These are phyloP conservation scores for Colletotrichum plurivorum DNA, from an alignment of 2,329 filamentous ascomycete species.

Conservation along the genomic window DNA sequence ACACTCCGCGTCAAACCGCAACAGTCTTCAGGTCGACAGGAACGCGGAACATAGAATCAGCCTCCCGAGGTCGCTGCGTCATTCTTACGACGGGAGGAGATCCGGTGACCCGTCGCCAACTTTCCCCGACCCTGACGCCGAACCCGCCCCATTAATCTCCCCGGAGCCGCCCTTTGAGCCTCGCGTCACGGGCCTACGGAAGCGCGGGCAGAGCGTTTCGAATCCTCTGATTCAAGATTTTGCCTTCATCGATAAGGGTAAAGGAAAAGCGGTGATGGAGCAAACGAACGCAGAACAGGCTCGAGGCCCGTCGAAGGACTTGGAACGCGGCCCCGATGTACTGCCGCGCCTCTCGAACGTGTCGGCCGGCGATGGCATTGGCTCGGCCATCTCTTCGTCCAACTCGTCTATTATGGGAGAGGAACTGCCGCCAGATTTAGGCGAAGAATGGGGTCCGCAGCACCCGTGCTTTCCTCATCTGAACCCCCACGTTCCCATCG, in stretches of 20 bases:
- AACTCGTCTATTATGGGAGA: constrained; percentile 75
- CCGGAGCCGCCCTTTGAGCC: constrained; percentile 28
- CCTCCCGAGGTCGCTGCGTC: constrained; percentile 67
- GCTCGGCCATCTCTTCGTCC: constrained; percentile 68
- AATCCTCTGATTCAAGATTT: constrained; percentile 40
- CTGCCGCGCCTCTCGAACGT: constrained; percentile 60
- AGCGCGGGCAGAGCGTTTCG: constrained; percentile 49
- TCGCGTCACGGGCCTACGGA: constrained; percentile 44
- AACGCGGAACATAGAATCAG: constrained; percentile 65
- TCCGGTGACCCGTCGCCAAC: constrained; percentile 50
- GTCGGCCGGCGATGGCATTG: constrained; percentile 66
- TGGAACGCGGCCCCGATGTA: constrained; percentile 68
- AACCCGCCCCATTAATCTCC: constrained; percentile 33
- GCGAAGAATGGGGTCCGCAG: constrained; percentile 90
- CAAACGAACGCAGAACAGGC: constrained; percentile 51
- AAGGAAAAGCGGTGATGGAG: constrained; percentile 64
- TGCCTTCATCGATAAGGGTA: constrained; percentile 61
- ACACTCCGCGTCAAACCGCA: constrained; percentile 58
- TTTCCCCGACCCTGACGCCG: constrained; percentile 41
- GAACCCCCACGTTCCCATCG: constrained; percentile 88
- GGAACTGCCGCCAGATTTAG: constrained; percentile 75
- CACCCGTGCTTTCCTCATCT: constrained; percentile 96
- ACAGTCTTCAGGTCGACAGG: constrained; percentile 67
- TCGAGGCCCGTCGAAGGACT: constrained; percentile 62
- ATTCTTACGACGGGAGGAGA: constrained; percentile 67